Evolutionary conservation across 1,284 basidiomycete genomes (phyloP), one percentile per base, ranked within the genome.

Genomic region (Ganoderma sinense): DNA sequence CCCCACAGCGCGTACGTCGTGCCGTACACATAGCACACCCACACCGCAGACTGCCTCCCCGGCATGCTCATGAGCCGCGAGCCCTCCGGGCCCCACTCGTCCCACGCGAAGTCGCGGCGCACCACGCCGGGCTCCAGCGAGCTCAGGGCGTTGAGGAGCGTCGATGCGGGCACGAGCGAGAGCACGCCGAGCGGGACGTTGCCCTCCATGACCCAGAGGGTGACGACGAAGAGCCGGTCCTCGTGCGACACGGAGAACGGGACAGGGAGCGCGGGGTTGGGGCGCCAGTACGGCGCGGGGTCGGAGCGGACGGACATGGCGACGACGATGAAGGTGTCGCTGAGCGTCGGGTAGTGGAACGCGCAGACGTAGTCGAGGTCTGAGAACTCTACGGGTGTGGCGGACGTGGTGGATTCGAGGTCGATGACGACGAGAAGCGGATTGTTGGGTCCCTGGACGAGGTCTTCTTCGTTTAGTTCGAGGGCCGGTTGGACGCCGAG

Each of bases 1-100:
- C 70, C 64, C 67, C 59, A 76, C 64, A 72, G 81, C 71, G 80
- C 83, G 67, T 82, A 88, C 68, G 82, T 83, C 56, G 83, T 83
- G 18, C 89, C 89, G 74, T 83, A 85, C 33, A 89, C 85, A 73
- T 87, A 89, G 79, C 90, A 91, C 8, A 88, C 87, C 88, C 88
- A 91, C 23, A 82, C 77, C 20, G 78, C 68, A 43, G 84, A 85
- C 58, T 82, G 82, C 39, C 74, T 73, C 14, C 75, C 75, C 39
- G 73, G 74, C 11, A 79, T 77, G 13, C 71, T 70, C 40, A 87
- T 73, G 71, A 88, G 75, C 29, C 87, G 85, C 20, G 84, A 84
- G 4, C 84, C 83, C 20, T 58, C 64, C 2, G 84, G 84, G 20
- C 88, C 88, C 90, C 90, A 91, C 48, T 81, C 79, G 1, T 80